Conservation (phyloP, 1,139 yeast genomes). For the Zygosaccharomyces sapae region DNA sequence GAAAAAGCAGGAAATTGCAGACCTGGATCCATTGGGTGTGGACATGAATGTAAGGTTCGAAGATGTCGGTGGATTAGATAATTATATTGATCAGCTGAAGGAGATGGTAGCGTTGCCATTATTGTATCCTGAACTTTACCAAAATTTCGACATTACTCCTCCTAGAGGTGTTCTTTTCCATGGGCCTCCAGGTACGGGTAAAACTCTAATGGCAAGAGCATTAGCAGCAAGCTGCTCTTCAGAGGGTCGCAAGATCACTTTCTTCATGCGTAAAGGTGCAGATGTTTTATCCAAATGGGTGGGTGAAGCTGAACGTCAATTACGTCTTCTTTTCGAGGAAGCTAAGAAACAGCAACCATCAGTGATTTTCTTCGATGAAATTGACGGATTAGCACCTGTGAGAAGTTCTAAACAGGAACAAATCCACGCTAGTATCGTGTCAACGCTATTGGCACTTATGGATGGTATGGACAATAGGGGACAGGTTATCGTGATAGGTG, state of each 20-base stretch:
- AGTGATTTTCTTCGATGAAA: slow-evolving; percentile 93
- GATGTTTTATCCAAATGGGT: slow-evolving; percentile 98
- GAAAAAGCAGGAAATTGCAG: slow-evolving; percentile 68
- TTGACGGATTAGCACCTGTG: slow-evolving; percentile 97
- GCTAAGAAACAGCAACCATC: slow-evolving; percentile 96
- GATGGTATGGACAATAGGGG: slow-evolving; percentile 99
- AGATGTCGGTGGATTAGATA: slow-evolving; percentile 88
- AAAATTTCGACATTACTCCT: slow-evolving; percentile 86
- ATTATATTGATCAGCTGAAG: slow-evolving; percentile 84
- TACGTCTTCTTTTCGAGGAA: slow-evolving; percentile 85
- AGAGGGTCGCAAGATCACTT: slow-evolving; percentile 76
- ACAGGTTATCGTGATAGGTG: slow-evolving; percentile 96
- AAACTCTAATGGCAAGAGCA: slow-evolving; percentile 96
- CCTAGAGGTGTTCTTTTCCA: slow-evolving; percentile 97
- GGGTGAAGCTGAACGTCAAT: slow-evolving; percentile 96
- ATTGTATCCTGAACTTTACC: slow-evolving; percentile 88
- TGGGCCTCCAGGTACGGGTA: slow-evolving; percentile 99
- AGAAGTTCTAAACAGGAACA: slow-evolving; percentile 96
- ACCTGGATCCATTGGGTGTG: slow-evolving; percentile 90
- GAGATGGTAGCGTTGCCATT: slow-evolving; percentile 97
- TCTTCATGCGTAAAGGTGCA: slow-evolving; percentile 98
- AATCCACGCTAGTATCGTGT: slow-evolving; percentile 94
- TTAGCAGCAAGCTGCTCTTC: slow-evolving; percentile 92
- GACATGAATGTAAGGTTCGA: slow-evolving; percentile 90
- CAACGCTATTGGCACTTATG: slow-evolving; percentile 90